Evolutionary conservation across 106 monocot species (phyloP).

Genomic region (Dioscorea alata): DNA sequence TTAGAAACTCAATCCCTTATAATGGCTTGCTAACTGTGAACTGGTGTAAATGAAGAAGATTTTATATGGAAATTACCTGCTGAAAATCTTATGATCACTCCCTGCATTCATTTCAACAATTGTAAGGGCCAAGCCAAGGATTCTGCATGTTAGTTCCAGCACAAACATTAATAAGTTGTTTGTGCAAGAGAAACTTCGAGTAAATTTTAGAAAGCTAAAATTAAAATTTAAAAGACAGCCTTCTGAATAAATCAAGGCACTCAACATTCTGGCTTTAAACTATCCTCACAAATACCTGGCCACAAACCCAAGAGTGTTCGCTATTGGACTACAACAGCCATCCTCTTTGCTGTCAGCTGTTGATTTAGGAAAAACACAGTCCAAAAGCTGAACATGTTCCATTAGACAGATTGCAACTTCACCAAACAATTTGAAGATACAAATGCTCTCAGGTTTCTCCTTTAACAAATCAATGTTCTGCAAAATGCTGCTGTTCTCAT

Average conservation of each 20-base stretch:
- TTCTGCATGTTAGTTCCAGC: conserved; percentile 17
- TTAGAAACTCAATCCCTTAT: no score
- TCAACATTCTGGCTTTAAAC: neutral
- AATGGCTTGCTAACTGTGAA: no score
- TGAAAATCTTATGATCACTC: conserved; percentile 9
- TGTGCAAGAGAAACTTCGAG: neutral
- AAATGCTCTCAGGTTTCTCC: conserved; percentile 18
- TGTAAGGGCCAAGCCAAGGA: conserved; percentile 25
- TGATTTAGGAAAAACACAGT: conserved; percentile 3
- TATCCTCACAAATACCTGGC: conserved; percentile 23
- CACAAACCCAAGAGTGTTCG: conserved; percentile 26
- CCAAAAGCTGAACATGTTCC: conserved; percentile 18
- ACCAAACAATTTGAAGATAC: conserved; percentile 21
- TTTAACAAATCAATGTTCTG: neutral
- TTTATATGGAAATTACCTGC: conserved; percentile 22
- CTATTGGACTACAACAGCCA: conserved; percentile 7
- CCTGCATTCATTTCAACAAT: conserved; percentile 16
- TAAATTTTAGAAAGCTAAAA: neutral
- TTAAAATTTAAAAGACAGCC: neutral
- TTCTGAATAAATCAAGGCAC: neutral
- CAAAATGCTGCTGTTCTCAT: conserved; percentile 11
- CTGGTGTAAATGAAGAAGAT: neutral
- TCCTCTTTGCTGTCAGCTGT: conserved; percentile 1
- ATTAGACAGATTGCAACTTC: conserved; percentile 28
- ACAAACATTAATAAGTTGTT: neutral